Conservation (phyloP, 768 basidiomycete genomes). For the Boletellus ananiceps region DNA sequence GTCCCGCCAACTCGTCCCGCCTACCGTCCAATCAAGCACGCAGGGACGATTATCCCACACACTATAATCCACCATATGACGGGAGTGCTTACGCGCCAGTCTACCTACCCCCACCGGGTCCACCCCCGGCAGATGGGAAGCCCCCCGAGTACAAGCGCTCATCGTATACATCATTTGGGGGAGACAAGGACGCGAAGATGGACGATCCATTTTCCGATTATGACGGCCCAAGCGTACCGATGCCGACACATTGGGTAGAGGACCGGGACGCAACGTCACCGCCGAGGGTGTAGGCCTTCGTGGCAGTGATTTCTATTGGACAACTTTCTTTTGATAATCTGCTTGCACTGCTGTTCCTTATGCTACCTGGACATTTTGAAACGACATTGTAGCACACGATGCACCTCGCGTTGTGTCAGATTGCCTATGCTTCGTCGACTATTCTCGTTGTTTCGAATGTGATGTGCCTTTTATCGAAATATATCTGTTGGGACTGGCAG, state of each 20-base stretch:
- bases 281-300: conserved; percentile 6
- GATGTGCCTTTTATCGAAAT: too few species aligned
- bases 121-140: conserved; percentile 44
- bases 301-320: neutral
- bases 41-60: conserved; percentile 39
- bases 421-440: too few species aligned
- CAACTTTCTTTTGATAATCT: neutral
- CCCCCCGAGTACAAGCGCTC: conserved; percentile 47
- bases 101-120: conserved; percentile 48
- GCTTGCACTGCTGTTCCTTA: too few species aligned
- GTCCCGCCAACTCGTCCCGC: conserved; percentile 47
- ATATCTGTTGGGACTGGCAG: too few species aligned
- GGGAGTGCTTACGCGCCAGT: conserved; percentile 28
- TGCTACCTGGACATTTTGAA: too few species aligned
- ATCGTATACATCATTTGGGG: conserved; percentile 26
- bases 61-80: conserved; percentile 60
- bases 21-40: conserved; percentile 36
- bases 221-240: conserved; percentile 33
- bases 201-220: conserved; percentile 58
- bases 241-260: conserved; percentile 34
- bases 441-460: too few species aligned
- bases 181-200: conserved; percentile 33
- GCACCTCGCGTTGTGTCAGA: too few species aligned
- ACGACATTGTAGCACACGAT: too few species aligned
- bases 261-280: conserved; percentile 40